Evolutionary conservation across 495 filamentous ascomycete genomes (phyloP), one percentile per base, ranked within the genome.

Genomic region (Niebla homalea): DNA sequence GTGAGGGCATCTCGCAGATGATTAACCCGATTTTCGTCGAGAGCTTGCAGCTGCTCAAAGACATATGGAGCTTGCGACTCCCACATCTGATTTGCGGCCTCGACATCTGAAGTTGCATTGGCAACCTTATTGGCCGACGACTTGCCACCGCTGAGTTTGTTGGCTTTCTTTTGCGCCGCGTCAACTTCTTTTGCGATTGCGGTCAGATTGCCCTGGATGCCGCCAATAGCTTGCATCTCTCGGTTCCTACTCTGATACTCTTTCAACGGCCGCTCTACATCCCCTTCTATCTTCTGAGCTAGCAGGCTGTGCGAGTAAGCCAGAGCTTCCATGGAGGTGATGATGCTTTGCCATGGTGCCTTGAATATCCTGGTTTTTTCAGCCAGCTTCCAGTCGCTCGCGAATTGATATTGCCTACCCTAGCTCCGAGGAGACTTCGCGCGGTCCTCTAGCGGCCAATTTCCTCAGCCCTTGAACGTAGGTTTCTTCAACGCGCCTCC

Each of bases 31-130:
- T 74, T 80, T 67, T 99, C 93, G 52, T 99, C 93, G 16, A 89
- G 69, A 6, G 87, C 81, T 64, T 99, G 93, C 16, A 99, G 78
- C 51, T 84, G 87, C 65, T 97, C 93, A 61, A 93, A 97, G 49
- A 96, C 83, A 65, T 85, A 97, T 6, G 93, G 93, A 32, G 93
- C 87, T 62, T 94, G 86, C 8, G 92, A 93, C 32, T 95, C 84
- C 93, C 93, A 99, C 63, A 94, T 84, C 53, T 81, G 76, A 43
- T 68, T 78, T 4, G 89, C 84, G 56, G 77, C 80, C 45, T 94
- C 85, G 14, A 92, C 75, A 40, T 84, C 79, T 12, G 80, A 68
- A 0, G 80, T 69, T 4, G 90, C 92, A 46, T 72, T 73, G 8
- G 90, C 84, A 36, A 94, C 77, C 64, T 87, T 94, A 36, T 81